Base-by-base conservation (phyloP, 2,329 filamentous ascomycete genomes). In the Parafenestella ontariensis region DNA sequence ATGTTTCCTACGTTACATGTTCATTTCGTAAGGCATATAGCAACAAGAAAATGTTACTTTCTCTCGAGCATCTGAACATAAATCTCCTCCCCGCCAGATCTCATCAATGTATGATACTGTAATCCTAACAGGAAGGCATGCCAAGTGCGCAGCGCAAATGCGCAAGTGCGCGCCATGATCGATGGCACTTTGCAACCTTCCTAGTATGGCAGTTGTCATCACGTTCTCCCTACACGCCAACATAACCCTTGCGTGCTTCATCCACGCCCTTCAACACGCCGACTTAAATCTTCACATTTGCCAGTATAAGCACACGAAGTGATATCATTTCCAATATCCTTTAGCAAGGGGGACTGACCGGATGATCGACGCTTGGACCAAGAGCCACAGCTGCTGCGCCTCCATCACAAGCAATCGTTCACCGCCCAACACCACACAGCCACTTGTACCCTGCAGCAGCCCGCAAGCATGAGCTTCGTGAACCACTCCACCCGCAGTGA, bases 401-500 rank as follows among this genome's bases (percentile, higher is more conserved):
- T 56, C 56, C 29, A 34, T 28, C 17, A 9, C 13, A 37, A 50
- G 43, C 48, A 15, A 31, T 21, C 26, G 43, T 53, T 53, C 50
- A 63, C 54, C 61, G 52, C 61, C 47, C 44, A 47, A 54, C 51
- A 50, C 57, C 43, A 54, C 65, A 66, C 64, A 62, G 62, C 64
- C 65, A 68, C 66, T 44, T 37, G 45, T 51, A 46, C 58, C 61
- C 60, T 64, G 61, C 66, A 65, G 49, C 58, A 34, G 40, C 57
- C 56, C 64, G 60, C 61, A 63, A 55, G 46, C 50, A 64, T 62
- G 58, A 59, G 50, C 68, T 55, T 55, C 58, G 52, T 53, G 52
- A 60, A 60, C 45, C 39, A 54, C 33, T 55, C 59, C 60, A 61
- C 56, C 62, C 64, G 63, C 65, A 58, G 65, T 72, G 65, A 68